Conservation (phyloP, 208 protist genomes). For the Crithidia sp. region DNA sequence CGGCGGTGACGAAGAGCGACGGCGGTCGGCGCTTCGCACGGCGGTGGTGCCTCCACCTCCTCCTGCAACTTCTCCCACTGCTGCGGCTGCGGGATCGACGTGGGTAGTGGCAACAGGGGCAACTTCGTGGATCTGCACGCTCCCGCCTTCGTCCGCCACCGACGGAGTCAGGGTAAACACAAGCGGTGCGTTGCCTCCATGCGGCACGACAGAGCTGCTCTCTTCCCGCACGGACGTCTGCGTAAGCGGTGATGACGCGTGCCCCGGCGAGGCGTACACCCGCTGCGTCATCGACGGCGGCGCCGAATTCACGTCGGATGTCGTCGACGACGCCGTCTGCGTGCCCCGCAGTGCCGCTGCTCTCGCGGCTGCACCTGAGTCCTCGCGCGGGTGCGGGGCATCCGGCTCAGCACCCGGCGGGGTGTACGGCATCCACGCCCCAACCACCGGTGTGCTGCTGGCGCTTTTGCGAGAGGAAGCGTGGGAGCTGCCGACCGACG, state of each 20-base stretch:
- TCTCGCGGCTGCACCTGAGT: neutral
- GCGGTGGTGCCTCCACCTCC: neutral
- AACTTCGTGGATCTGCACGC: neutral
- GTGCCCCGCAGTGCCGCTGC: neutral
- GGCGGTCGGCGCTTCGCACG: conserved; percentile 56
- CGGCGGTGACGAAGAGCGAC: conserved; percentile 40
- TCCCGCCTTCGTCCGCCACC: neutral
- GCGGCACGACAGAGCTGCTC: neutral
- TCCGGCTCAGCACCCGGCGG: neutral
- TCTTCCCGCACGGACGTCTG: no score
- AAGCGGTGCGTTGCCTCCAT: neutral
- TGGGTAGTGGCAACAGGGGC: no score
- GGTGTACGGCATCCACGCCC: conserved; percentile 11
- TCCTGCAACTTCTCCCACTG: neutral
- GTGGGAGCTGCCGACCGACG: neutral
- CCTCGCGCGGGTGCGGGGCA: neutral
- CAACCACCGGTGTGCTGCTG: conserved; percentile 1
- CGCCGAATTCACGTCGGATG: neutral
- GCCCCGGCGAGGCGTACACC: neutral
- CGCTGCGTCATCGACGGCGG: neutral
- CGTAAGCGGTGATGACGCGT: neutral
- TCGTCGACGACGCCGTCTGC: neutral
- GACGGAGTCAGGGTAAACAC: neutral
- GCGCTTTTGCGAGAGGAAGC: neutral
- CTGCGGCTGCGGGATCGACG: neutral